Percentiles rank a stretch among this genome's conserved stretches.
These are phyloP conservation scores for Gynandropsis gynandra DNA, from an alignment of 345 rosid species.

Conservation along the genomic window DNA sequence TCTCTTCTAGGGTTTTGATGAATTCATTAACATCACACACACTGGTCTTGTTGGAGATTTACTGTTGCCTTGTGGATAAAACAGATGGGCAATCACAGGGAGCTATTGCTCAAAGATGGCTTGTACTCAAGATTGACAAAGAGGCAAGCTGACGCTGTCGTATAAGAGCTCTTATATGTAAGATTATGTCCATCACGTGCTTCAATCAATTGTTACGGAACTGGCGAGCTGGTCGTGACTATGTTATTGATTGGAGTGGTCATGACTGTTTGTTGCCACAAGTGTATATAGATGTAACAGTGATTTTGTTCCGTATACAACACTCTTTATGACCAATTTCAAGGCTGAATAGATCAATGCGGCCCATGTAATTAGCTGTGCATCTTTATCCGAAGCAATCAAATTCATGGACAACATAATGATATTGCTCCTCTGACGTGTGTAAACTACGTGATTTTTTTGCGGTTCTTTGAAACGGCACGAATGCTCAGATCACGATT, in stretches of 20 bases:
- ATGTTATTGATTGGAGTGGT: conserved; percentile 25
- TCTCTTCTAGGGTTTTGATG: conserved; percentile 6
- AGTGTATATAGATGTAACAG: conserved; percentile 18
- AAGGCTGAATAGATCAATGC: no score
- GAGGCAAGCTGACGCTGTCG: conserved; percentile 83
- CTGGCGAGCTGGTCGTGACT: conserved; percentile 18
- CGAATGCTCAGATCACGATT: neutral
- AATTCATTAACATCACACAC: neutral
- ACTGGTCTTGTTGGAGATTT: neutral
- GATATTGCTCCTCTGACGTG: no score
- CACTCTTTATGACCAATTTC: no score
- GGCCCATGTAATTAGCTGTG: no score
- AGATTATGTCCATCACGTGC: no score
- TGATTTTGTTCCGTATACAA: no score
- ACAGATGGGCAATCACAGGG: conserved; percentile 81
- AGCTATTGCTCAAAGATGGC: conserved; percentile 67
- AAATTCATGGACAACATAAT: no score
- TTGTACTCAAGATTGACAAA: conserved; percentile 72
- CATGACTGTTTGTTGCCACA: conserved; percentile 14
- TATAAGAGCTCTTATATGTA: conserved; percentile 41
- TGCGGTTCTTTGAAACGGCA: neutral
- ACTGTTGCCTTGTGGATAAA: conserved; percentile 9
- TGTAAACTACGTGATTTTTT: conserved; percentile 17
- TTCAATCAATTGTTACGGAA: no score
- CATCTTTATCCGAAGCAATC: no score